phyloP scores from a whole-genome alignment of 2,329 filamentous ascomycete species.

The Aphanoascus verrucosus region DNA sequence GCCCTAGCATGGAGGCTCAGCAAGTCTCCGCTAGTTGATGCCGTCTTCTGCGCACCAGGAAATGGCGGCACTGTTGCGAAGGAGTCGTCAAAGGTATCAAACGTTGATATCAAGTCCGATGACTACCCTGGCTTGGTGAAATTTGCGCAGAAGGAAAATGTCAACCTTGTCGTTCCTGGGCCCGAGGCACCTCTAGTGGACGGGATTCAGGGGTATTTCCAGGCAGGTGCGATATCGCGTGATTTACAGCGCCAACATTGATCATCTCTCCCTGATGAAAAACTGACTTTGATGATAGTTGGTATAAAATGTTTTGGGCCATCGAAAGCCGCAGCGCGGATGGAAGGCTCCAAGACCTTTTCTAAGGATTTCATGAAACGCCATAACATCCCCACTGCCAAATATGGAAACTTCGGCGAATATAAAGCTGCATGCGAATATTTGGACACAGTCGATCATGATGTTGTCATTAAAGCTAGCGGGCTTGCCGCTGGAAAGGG shows the following conservation, averaged over 20 bases:
- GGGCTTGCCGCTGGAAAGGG: constrained; percentile 92
- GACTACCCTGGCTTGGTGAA: constrained; percentile 68
- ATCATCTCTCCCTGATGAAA: neutral
- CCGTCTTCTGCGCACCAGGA: constrained; percentile 59
- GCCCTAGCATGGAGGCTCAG: constrained; percentile 88
- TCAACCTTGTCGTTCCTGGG: constrained; percentile 80
- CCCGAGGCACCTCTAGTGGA: constrained; percentile 90
- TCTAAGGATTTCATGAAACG: constrained; percentile 97
- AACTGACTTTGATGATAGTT: constrained; percentile 30
- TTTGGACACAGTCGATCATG: constrained; percentile 57
- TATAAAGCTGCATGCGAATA: constrained; percentile 64
- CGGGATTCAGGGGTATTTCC: constrained; percentile 77
- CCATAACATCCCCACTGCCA: constrained; percentile 79
- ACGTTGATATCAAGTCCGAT: constrained; percentile 60
- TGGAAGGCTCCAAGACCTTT: constrained; percentile 96
- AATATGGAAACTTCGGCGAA: constrained; percentile 77
- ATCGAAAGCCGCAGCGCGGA: constrained; percentile 66
- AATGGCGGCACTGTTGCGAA: constrained; percentile 75
- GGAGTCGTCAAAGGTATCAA: constrained; percentile 54
- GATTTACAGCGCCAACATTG: neutral
- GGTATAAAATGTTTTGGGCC: constrained; percentile 80
- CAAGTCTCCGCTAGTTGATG: constrained; percentile 66
- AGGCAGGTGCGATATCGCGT: constrained; percentile 35
- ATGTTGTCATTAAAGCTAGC: constrained; percentile 86
- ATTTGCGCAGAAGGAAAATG: constrained; percentile 59